phyloP scores from a whole-genome alignment of 306 rosid species.

The Cicer arietinum region DNA sequence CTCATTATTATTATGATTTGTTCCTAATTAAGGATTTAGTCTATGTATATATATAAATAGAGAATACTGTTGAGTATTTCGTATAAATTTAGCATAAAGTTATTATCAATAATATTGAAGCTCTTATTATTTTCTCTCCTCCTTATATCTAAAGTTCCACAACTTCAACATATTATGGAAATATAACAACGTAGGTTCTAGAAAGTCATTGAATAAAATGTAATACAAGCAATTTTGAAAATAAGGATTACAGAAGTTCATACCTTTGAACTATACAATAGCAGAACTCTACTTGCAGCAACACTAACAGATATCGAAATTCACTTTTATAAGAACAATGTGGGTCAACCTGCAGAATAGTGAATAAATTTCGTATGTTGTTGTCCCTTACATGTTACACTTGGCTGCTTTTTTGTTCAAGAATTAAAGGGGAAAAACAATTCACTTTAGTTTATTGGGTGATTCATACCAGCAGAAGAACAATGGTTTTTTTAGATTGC shows the following conservation, averaged over 20 bases:
- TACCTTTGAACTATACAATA: conserved; percentile 83
- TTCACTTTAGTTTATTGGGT: conserved; percentile 19
- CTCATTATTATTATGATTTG: too few relatives aligned
- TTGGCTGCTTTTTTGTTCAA: not conserved
- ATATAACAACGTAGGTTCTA: conserved; percentile 8
- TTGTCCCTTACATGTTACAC: conserved; percentile 5
- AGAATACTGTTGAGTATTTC: too few relatives aligned
- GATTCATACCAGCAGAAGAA: conserved; percentile 78
- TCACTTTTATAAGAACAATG: conserved; percentile 87
- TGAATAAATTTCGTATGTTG: conserved; percentile 37
- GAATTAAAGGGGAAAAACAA: not conserved
- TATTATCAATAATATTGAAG: too few relatives aligned
- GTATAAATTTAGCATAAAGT: too few relatives aligned
- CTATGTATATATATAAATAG: too few relatives aligned
- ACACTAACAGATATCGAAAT: conserved; percentile 65
- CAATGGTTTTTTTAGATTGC: conserved; percentile 72
- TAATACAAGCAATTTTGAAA: conserved; percentile 28
- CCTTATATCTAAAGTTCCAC: too few relatives aligned
- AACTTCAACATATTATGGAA: not conserved
- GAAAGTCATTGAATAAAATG: conserved; percentile 31
- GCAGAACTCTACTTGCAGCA: conserved; percentile 83
- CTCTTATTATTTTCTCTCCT: too few relatives aligned
- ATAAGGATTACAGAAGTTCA: conserved; percentile 42
- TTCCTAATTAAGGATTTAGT: too few relatives aligned
- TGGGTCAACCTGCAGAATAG: conserved; percentile 82